Conservation (phyloP, 2,329 filamentous ascomycete species). For the Verruconis gallopava region DNA sequence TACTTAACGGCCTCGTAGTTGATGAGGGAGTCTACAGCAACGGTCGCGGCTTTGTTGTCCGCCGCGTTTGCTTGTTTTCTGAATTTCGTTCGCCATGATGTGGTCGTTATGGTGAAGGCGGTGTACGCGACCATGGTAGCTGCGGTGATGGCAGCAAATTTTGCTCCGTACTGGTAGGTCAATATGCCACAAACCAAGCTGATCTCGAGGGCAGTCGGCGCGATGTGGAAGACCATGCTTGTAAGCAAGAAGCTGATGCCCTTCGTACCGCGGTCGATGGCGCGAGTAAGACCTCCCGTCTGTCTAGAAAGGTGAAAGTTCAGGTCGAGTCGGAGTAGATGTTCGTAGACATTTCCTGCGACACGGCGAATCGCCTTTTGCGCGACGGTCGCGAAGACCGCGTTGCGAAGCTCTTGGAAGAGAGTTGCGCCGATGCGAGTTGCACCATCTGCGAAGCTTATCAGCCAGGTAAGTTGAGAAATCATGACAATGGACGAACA, state of each 20-base stretch:
- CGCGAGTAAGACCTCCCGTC: constrained; percentile 84
- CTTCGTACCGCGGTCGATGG: constrained; percentile 93
- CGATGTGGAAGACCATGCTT: constrained; percentile 96
- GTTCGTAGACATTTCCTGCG: constrained; percentile 82
- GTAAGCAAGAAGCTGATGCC: constrained; percentile 95
- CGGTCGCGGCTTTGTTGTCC: constrained; percentile 88
- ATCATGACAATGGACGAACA: constrained; percentile 33
- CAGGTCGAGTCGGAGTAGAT: constrained; percentile 75
- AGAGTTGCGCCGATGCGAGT: constrained; percentile 79
- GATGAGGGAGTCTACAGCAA: constrained; percentile 91
- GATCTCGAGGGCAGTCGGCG: constrained; percentile 89
- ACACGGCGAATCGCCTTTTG: constrained; percentile 92
- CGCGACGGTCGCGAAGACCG: constrained; percentile 90
- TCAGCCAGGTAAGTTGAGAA: background rate
- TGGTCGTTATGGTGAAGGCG: constrained; percentile 94
- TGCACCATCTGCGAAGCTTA: constrained; percentile 48
- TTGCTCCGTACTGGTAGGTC: constrained; percentile 87
- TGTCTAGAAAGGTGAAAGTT: constrained; percentile 91
- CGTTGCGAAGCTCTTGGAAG: constrained; percentile 89
- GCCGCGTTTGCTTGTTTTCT: constrained; percentile 89
- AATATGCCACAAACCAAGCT: constrained; percentile 90
- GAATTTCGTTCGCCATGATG: constrained; percentile 94
- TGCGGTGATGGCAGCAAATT: constrained; percentile 84
- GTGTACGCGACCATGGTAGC: constrained; percentile 88
- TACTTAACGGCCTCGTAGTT: constrained; percentile 99